Base-by-base conservation (phyloP, 2,329 filamentous ascomycete species). In the Fusarium sarcochroum region DNA sequence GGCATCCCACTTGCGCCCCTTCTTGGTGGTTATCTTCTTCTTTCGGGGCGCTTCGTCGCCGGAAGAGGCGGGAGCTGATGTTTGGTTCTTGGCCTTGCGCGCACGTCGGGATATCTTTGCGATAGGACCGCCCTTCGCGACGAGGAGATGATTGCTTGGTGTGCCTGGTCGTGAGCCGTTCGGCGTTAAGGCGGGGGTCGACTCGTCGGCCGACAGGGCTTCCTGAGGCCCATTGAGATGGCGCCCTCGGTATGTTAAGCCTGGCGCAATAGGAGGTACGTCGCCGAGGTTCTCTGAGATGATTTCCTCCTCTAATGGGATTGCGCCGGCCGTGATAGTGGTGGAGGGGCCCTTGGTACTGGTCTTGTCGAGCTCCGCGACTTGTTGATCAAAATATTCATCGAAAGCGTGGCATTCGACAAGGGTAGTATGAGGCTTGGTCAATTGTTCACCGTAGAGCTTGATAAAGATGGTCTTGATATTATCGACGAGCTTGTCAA, bases 401-500 rank as follows among this genome's bases (percentile, higher is more conserved):
- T 97, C 93, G 77, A 99, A 99, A 50, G 88, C 87, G 52, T 84
- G 78, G 81, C 94, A 97, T 76, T 94, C 89, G 58, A 96, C 85
- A 21, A 92, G 85, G 54, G 92, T 93, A 13, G 90, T 92, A 76
- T 95, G 88, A 25, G 92, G 88, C 72, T 92, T 92, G 78, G 90
- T 94, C 56, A 99, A 83, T 79, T 97, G 92, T 60, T 96, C 91
- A 71, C 90, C 92, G 78, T 98, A 99, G 27, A 98, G 86, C 69
- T 94, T 92, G 70, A 96, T 87, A 76, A 98, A 99, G 34, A 99
- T 90, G 11, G 92, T 94, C 78, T 91, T 93, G 75, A 98, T 93
- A 75, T 98, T 97, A 76, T 98, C 95, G 71, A 99, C 89, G 47
- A 99, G 90, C 79, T 96, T 94, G 80, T 99, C 96, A 69, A 98